phyloP scores from a whole-genome alignment of 192 early-diverging fungal genomes.

The Coemansia interrupta region DNA sequence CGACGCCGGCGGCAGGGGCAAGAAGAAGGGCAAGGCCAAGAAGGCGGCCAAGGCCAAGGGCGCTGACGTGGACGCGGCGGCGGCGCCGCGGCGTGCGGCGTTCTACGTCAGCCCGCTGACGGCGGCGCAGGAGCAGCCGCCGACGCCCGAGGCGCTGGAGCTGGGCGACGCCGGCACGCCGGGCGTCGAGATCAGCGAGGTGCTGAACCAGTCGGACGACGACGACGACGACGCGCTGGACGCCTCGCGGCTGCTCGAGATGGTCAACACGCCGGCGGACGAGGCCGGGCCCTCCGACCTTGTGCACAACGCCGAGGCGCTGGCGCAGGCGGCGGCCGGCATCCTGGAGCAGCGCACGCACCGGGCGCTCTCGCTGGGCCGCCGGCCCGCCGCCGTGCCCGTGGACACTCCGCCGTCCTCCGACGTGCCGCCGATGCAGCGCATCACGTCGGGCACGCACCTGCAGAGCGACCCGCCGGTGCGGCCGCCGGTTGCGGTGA shows the following conservation, averaged over 20 bases:
- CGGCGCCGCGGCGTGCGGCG: slow-evolving; percentile 30
- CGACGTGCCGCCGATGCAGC: slow-evolving; percentile 24
- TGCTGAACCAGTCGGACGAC: slow-evolving; percentile 47
- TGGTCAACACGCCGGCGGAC: slow-evolving; percentile 53
- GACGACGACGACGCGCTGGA: slow-evolving; percentile 51
- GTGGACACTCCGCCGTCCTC: slow-evolving; percentile 8
- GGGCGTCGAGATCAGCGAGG: slow-evolving; percentile 48
- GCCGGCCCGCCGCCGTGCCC: slow-evolving; percentile 33
- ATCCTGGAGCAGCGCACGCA: slow-evolving; percentile 35
- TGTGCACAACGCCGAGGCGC: slow-evolving; percentile 38
- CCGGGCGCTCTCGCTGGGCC: slow-evolving; percentile 4
- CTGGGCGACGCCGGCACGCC: slow-evolving; percentile 23
- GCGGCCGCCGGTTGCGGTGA: slow-evolving; percentile 48
- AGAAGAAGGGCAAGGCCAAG: slow-evolving; percentile 8
- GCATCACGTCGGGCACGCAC: slow-evolving; percentile 52
- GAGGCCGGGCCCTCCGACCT: slow-evolving; percentile 20
- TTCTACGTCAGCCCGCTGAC: slow-evolving; percentile 48
- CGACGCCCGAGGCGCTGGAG: slow-evolving; percentile 49
- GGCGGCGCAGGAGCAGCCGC: slow-evolving; percentile 35
- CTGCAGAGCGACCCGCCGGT: slow-evolving; percentile 51
- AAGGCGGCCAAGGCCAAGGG: not conserved
- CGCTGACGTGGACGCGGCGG: slow-evolving; percentile 17
- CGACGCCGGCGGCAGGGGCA: not conserved
- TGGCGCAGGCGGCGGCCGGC: slow-evolving; percentile 31
- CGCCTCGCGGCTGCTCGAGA: slow-evolving; percentile 49